phyloP scores from a whole-genome alignment of 352 stramenopile species.

The Globisporangium paroecandrum region DNA sequence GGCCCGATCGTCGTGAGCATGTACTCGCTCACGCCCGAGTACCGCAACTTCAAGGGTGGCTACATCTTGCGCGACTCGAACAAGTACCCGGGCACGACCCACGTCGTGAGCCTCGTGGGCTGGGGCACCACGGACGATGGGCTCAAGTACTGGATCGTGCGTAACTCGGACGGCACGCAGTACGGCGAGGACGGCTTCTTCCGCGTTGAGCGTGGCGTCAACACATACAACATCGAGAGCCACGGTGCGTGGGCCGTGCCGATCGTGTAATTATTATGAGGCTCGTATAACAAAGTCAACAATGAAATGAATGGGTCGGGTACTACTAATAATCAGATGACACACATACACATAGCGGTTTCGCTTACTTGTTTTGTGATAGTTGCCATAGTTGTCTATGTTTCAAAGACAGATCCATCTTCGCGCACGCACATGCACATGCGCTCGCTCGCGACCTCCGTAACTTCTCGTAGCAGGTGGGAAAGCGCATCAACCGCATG shows the following conservation, averaged over 20 bases:
- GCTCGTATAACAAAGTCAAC: neutral
- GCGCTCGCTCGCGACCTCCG: no score
- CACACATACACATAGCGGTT: neutral
- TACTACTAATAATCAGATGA: neutral
- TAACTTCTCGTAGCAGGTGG: no score
- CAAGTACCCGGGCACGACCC: slow-evolving; percentile 67
- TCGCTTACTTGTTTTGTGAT: neutral
- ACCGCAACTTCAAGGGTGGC: slow-evolving; percentile 88
- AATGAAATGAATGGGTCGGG: neutral
- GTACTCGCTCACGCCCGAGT: slow-evolving; percentile 70
- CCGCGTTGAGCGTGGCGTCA: slow-evolving; percentile 58
- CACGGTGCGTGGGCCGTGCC: slow-evolving; percentile 74
- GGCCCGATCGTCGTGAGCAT: slow-evolving; percentile 94
- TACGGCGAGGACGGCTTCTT: slow-evolving; percentile 78
- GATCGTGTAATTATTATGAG: slow-evolving; percentile 28
- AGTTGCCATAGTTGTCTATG: no score
- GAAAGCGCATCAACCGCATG: no score
- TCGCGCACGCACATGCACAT: no score
- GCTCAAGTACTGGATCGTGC: slow-evolving; percentile 95
- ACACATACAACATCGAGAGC: slow-evolving; percentile 77
- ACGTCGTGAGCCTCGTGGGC: slow-evolving; percentile 95
- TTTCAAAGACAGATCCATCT: no score
- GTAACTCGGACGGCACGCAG: slow-evolving; percentile 89
- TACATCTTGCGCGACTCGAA: slow-evolving; percentile 87
- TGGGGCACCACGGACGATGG: slow-evolving; percentile 88